Conservation (phyloP, 257 asterid genomes). For the Parsonsia alboflavescens region DNA sequence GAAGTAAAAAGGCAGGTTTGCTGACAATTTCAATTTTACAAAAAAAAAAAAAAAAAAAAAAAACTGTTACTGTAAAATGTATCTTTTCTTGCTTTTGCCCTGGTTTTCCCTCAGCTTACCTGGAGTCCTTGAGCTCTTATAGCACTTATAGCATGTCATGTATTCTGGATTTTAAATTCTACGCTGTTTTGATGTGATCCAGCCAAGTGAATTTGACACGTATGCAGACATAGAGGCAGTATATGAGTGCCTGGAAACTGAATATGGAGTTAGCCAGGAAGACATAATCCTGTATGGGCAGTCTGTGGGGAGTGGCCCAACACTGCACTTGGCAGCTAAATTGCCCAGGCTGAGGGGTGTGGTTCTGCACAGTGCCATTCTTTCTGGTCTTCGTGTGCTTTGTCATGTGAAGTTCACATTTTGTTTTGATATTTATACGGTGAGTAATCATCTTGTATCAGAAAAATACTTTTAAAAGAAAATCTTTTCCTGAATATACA, state of each 20-base stretch:
- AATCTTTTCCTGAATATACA: neutral
- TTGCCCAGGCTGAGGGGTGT: conserved; percentile 95
- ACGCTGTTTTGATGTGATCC: conserved; percentile 21
- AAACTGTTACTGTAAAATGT: neutral
- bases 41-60: too few relatives aligned
- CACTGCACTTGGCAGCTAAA: conserved; percentile 87
- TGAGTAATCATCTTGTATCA: conserved; percentile 17
- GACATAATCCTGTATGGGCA: conserved; percentile 89
- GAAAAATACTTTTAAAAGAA: neutral
- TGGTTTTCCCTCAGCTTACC: neutral
- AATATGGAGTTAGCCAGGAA: conserved; percentile 91
- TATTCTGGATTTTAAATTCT: neutral
- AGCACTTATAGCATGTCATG: neutral
- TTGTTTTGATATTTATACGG: conserved; percentile 96
- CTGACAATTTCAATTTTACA: neutral
- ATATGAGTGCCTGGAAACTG: conserved; percentile 85
- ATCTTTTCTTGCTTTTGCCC: neutral
- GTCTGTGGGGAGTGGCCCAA: conserved; percentile 99
- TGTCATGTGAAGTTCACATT: conserved; percentile 84
- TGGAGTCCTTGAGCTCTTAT: neutral
- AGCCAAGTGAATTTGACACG: conserved; percentile 93
- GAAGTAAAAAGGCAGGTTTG: neutral
- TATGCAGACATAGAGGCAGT: conserved; percentile 98
- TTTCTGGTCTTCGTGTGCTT: conserved; percentile 97
- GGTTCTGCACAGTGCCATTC: conserved; percentile 96